phyloP scores from a whole-genome alignment of 805 yeast species.

The Saccharomycopsis synnaedendra region DNA sequence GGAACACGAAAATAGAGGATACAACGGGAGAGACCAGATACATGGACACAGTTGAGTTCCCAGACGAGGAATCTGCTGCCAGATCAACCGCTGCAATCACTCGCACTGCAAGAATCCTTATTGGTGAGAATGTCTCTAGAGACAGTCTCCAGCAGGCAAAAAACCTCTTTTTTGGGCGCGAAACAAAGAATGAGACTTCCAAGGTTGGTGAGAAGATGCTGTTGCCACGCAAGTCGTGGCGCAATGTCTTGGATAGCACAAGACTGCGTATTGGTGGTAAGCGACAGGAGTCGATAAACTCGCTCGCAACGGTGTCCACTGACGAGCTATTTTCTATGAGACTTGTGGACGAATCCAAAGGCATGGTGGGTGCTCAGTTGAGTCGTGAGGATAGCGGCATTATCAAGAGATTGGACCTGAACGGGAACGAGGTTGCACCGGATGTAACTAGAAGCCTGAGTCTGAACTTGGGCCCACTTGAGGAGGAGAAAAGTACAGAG shows the following conservation, averaged over 20 bases:
- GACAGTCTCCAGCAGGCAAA: neutral
- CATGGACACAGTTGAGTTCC: slow-evolving; percentile 9
- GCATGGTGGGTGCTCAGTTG: neutral
- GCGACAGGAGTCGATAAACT: slow-evolving; percentile 53
- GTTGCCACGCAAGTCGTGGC: slow-evolving; percentile 43
- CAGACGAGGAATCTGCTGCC: neutral
- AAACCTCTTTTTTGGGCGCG: neutral
- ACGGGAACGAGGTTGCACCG: slow-evolving; percentile 10
- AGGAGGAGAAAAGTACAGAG: no score
- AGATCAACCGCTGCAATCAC: neutral
- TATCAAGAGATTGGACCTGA: slow-evolving; percentile 12
- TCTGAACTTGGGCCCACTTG: no score
- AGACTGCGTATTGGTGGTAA: slow-evolving; percentile 18
- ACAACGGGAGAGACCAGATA: neutral
- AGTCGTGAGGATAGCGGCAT: slow-evolving; percentile 15
- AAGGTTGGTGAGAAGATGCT: no score
- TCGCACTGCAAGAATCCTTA: neutral
- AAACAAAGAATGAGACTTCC: neutral
- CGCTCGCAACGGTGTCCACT: slow-evolving; percentile 78
- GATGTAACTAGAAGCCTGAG: neutral
- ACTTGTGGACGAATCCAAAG: slow-evolving; percentile 47
- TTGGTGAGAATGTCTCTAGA: neutral
- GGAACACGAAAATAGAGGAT: neutral
- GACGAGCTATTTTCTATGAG: slow-evolving; percentile 73
- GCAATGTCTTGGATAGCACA: slow-evolving; percentile 27